Conservation (phyloP, 2,329 filamentous ascomycete genomes). For the Cercospora sp. region DNA sequence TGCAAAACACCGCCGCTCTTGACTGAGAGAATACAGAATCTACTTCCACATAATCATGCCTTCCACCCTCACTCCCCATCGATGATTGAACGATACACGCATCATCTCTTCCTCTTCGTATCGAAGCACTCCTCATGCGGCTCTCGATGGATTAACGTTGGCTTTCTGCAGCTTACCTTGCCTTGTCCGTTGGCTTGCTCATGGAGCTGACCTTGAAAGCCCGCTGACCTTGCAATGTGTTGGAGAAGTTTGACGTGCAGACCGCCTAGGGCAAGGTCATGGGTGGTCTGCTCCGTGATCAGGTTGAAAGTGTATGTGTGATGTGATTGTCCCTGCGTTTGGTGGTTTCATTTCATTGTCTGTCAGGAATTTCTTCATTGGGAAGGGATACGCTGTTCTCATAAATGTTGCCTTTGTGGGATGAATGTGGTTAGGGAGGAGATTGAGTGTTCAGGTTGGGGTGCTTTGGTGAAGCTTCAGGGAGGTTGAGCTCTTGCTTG, state of each 20-base stretch:
- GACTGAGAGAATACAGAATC: not conserved
- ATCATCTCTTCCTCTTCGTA: not conserved
- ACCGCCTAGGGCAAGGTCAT: not conserved
- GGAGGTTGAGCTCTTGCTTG: not conserved
- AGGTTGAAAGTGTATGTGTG: not conserved
- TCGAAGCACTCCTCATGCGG: not conserved
- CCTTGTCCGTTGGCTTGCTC: not conserved
- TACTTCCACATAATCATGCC: not conserved
- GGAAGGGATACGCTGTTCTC: not conserved
- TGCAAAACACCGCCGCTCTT: not conserved
- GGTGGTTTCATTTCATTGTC: not conserved
- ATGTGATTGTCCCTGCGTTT: not conserved
- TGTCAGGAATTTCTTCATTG: not conserved
- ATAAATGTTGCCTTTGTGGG: not conserved
- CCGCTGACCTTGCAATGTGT: not conserved
- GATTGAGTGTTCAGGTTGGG: not conserved
- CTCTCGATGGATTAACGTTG: not conserved
- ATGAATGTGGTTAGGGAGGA: not conserved
- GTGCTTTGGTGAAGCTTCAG: not conserved
- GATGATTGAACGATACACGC: not conserved
- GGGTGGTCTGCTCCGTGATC: not conserved
- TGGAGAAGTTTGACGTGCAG: conserved; percentile 1
- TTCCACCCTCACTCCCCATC: not conserved
- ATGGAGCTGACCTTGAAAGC: not conserved
- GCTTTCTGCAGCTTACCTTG: not conserved